Evolutionary conservation across 129 eudicot species (phyloP).

Genomic region (Artemisia argyi): DNA sequence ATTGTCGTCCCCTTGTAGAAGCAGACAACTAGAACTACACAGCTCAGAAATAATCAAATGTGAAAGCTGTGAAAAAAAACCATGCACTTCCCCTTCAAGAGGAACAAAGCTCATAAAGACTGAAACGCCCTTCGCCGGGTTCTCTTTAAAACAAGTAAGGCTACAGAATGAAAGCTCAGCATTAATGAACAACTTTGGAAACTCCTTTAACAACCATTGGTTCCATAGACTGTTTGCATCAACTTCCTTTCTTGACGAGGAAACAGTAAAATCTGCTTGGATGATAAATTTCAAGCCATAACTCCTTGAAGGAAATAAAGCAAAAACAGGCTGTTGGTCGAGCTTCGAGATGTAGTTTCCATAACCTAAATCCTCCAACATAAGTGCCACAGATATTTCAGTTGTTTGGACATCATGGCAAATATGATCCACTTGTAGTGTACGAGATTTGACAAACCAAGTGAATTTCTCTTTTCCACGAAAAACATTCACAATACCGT

Average conservation of each 20-base stretch:
- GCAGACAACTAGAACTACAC: conserved; percentile 61
- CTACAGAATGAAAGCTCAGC: conserved; percentile 61
- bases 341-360: conserved; percentile 52
- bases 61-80: conserved; percentile 76
- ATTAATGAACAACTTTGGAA: conserved; percentile 67
- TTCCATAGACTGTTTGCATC: conserved; percentile 87
- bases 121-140: conserved; percentile 64
- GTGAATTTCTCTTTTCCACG: conserved; percentile 58
- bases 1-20: conserved; percentile 50
- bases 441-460: conserved; percentile 66
- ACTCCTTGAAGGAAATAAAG: conserved; percentile 74
- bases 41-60: conserved; percentile 65
- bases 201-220: conserved; percentile 73
- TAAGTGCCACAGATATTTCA: conserved; percentile 74
- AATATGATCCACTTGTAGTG: conserved; percentile 43
- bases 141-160: conserved; percentile 59
- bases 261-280: conserved; percentile 84
- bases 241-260: conserved; percentile 86
- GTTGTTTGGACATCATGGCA: conserved; percentile 62
- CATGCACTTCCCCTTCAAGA: conserved; percentile 74
- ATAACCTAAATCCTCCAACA: conserved; percentile 46
- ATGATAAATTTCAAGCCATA: conserved; percentile 78
- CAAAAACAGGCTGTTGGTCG: conserved; percentile 74
- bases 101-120: conserved; percentile 80
- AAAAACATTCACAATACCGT: conserved; percentile 61